Conservation (phyloP, 257 asterid genomes). For the Solanum medicagineum region DNA sequence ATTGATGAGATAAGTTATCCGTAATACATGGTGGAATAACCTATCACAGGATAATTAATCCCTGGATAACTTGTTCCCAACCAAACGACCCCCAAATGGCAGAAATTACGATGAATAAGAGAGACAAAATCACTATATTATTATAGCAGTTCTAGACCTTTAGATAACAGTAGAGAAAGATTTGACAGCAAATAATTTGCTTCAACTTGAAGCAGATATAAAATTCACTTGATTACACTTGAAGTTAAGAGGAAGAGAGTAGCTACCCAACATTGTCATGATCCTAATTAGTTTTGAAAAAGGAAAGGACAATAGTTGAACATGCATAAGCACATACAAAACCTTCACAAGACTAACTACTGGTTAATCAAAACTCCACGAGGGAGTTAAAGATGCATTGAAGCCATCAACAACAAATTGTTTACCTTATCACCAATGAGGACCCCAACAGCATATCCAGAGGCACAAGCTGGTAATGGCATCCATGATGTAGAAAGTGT, state of each 20-base stretch:
- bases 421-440: conserved; percentile 63
- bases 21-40: neutral
- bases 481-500: conserved; percentile 46
- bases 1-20: neutral
- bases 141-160: neutral
- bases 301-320: neutral
- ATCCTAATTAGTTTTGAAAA: neutral
- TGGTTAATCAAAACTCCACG: neutral
- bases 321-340: neutral
- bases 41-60: neutral
- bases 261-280: neutral
- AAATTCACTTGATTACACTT: neutral
- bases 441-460: conserved; percentile 61
- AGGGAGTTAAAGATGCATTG: neutral
- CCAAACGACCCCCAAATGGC: neutral
- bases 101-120: neutral
- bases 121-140: neutral
- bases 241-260: neutral
- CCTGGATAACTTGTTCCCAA: neutral
- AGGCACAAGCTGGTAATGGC: conserved; percentile 23
- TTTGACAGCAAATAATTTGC: neutral
- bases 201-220: neutral
- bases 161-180: neutral
- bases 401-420: neutral
- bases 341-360: neutral